Evolutionary conservation across 1,284 basidiomycete genomes (phyloP).

Genomic region (Marasmius oreades): DNA sequence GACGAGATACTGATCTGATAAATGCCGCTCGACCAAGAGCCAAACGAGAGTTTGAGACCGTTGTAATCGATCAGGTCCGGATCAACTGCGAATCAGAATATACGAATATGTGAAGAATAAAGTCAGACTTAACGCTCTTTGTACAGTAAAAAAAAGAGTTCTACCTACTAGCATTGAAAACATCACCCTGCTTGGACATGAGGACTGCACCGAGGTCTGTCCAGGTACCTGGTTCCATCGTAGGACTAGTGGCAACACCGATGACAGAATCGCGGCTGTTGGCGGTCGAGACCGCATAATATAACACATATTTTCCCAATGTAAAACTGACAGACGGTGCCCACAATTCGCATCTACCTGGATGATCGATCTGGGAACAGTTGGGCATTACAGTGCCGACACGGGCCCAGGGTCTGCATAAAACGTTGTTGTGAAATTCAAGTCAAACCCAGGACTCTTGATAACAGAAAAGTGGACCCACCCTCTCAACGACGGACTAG

Average conservation of each 20-base stretch:
- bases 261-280: slow-evolving; percentile 30
- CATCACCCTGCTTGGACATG: slow-evolving; percentile 22
- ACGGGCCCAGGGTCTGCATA: slow-evolving; percentile 10
- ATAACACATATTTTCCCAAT: slow-evolving; percentile 21
- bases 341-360: slow-evolving; percentile 10
- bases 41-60: slow-evolving; percentile 12
- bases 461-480: neutral
- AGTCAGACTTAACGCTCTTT: slow-evolving; percentile 9
- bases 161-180: slow-evolving; percentile 28
- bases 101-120: neutral
- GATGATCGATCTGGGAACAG: slow-evolving; percentile 10
- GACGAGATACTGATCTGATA: slow-evolving; percentile 10
- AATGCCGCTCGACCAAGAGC: slow-evolving; percentile 16
- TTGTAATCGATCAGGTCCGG: slow-evolving; percentile 12
- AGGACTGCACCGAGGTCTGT: slow-evolving; percentile 30
- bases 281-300: slow-evolving; percentile 29
- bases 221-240: slow-evolving; percentile 31
- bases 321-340: slow-evolving; percentile 14
- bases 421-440: no score
- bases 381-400: slow-evolving; percentile 9
- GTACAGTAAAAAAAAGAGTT: slow-evolving; percentile 9
- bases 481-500: slow-evolving; percentile 7
- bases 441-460: no score
- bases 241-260: slow-evolving; percentile 28
- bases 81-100: slow-evolving; percentile 15